Evolutionary conservation across 1,139 yeast species (phyloP).

Genomic region (Diutina rugosa): DNA sequence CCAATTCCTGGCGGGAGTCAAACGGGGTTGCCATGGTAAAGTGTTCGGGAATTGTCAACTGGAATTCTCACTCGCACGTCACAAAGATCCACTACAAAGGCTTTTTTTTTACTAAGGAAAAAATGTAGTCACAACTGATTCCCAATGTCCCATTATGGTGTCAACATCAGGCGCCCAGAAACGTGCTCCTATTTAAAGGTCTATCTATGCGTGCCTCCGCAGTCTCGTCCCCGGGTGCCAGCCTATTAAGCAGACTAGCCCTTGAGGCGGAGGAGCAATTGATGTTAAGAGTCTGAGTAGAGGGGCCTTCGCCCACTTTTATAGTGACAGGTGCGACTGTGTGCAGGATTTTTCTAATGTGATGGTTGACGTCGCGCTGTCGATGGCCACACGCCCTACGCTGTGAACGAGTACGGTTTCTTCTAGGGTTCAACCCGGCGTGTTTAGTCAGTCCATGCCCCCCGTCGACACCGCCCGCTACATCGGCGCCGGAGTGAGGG

Average conservation of each 20-base stretch:
- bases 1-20: slow-evolving; percentile 11
- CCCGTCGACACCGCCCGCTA: not conserved
- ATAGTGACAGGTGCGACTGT: not conserved
- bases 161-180: slow-evolving; percentile 49
- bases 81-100: not conserved
- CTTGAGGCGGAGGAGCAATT: slow-evolving; percentile 32
- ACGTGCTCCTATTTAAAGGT: slow-evolving; percentile 29
- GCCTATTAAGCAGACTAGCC: not conserved
- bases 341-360: not conserved
- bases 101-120: not conserved
- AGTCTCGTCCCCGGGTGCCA: slow-evolving; percentile 9
- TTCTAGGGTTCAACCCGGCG: not conserved
- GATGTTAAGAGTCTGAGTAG: slow-evolving; percentile 17
- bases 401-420: not conserved
- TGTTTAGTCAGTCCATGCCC: not conserved
- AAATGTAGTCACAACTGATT: slow-evolving; percentile 41
- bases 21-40: not conserved
- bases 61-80: not conserved
- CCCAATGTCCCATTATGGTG: slow-evolving; percentile 35
- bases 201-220: slow-evolving; percentile 26
- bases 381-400: not conserved
- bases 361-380: too few species aligned
- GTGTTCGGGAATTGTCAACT: not conserved
- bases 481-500: slow-evolving; percentile 5
- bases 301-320: not conserved